Conservation (phyloP, 331 rosid species). For the Prunus yedoensis region DNA sequence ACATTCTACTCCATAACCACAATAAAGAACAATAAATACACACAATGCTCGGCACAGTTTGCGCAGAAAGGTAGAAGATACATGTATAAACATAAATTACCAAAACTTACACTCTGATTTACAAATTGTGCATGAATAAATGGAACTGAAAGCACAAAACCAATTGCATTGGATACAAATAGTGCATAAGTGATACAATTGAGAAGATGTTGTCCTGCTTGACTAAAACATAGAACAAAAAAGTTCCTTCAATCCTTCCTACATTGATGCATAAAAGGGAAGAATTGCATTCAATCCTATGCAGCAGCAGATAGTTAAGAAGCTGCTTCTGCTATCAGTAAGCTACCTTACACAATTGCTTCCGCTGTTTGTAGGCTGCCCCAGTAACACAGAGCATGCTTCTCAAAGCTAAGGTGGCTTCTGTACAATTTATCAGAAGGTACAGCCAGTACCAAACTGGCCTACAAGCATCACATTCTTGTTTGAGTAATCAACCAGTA, state of each 20-base stretch:
- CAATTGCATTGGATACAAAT: not conserved
- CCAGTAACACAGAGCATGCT: not conserved
- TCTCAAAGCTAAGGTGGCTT: not conserved
- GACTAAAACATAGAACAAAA: not conserved
- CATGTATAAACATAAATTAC: not conserved
- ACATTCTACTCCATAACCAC: not conserved
- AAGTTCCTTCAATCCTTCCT: not conserved
- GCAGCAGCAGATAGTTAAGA: not conserved
- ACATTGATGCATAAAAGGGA: slow-evolving; percentile 9
- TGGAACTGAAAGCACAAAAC: not conserved
- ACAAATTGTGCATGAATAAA: slow-evolving; percentile 5
- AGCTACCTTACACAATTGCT: not conserved
- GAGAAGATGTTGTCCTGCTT: not conserved
- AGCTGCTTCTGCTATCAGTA: not conserved
- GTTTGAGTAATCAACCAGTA: slow-evolving; percentile 13
- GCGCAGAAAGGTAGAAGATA: not conserved
- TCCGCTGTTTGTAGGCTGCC: slow-evolving; percentile 1
- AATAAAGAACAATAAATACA: slow-evolving; percentile 1
- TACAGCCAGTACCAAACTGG: not conserved
- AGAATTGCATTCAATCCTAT: not conserved
- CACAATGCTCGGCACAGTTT: not conserved
- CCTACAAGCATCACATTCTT: not conserved
- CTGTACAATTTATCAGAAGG: not conserved
- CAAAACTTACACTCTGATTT: not conserved
- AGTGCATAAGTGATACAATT: slow-evolving; percentile 2